phyloP scores from a whole-genome alignment of 108 stramenopile genomes.

The Skeletonema marinoi region DNA sequence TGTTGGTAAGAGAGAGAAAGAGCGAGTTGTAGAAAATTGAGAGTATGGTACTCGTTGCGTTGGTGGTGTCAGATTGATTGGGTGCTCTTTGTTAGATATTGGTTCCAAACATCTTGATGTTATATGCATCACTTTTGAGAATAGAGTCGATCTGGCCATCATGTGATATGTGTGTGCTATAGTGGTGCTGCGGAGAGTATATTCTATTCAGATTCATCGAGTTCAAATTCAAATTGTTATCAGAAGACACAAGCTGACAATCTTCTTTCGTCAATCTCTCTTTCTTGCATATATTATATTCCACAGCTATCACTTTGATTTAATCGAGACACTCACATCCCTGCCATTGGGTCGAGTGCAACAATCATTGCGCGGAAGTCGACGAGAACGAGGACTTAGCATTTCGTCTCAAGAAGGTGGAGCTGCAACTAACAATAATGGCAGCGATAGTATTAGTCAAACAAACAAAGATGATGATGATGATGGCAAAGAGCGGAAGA shows the following conservation, averaged over 20 bases:
- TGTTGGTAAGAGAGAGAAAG: constrained; percentile 41
- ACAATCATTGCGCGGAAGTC: constrained; percentile 1
- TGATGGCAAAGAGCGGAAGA: background rate
- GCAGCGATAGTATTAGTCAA: background rate
- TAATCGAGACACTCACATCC: constrained; percentile 56
- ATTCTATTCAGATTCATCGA: background rate
- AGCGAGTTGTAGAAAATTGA: too few relatives aligned
- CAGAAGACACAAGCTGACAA: too few relatives aligned
- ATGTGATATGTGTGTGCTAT: too few relatives aligned
- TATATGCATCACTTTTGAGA: too few relatives aligned
- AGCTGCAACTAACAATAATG: background rate
- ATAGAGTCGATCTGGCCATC: too few relatives aligned
- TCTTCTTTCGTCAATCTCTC: too few relatives aligned
- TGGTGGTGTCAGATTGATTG: background rate
- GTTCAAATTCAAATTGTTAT: too few relatives aligned
- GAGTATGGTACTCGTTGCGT: too few relatives aligned
- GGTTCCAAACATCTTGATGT: background rate
- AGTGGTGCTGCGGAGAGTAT: background rate
- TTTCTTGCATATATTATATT: too few relatives aligned
- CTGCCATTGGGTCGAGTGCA: constrained; percentile 14
- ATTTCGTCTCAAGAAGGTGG: constrained; percentile 6
- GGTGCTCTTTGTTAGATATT: background rate
- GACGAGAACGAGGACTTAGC: constrained; percentile 30
- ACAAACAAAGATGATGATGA: background rate
- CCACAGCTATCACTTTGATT: constrained; percentile 77